Percentiles rank a stretch among this genome's conserved stretches.
phyloP scores from a whole-genome alignment of 2,329 filamentous ascomycete species.

The Xylariales sp. region DNA sequence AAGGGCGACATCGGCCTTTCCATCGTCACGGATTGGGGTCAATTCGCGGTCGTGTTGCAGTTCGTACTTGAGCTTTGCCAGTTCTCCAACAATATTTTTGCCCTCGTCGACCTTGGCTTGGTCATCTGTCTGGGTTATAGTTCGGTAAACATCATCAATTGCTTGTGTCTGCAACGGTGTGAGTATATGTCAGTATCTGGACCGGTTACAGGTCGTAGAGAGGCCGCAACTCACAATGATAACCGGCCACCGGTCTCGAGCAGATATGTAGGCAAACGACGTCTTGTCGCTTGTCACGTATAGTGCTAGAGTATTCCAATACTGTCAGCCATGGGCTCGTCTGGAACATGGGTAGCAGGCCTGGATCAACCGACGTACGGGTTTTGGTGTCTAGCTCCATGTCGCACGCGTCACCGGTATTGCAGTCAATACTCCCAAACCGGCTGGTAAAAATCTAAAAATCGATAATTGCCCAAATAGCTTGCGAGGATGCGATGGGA shows the following conservation, averaged over 20 bases:
- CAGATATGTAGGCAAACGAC: slow-evolving; percentile 85
- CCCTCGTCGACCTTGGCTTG: slow-evolving; percentile 70
- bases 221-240: slow-evolving; percentile 68
- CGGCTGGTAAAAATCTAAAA: too few relatives aligned
- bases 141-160: slow-evolving; percentile 90
- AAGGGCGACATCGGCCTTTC: slow-evolving; percentile 65
- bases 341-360: neutral
- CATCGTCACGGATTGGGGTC: slow-evolving; percentile 72
- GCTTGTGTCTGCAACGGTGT: slow-evolving; percentile 74
- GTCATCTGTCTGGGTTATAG: slow-evolving; percentile 55
- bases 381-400: slow-evolving; percentile 77
- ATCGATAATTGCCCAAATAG: too few relatives aligned
- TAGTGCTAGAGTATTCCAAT: slow-evolving; percentile 47
- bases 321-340: neutral
- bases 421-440: too few relatives aligned
- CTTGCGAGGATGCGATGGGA: too few relatives aligned
- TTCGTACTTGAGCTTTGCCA: slow-evolving; percentile 88
- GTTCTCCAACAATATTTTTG: slow-evolving; percentile 75
- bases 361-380: slow-evolving; percentile 45
- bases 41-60: slow-evolving; percentile 82
- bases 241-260: slow-evolving; percentile 84
- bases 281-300: slow-evolving; percentile 76
- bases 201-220: neutral
- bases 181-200: slow-evolving; percentile 13
- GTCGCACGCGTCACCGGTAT: slow-evolving; percentile 2